These are phyloP conservation scores for Rosa chinensis DNA, from an alignment of 306 rosid genomes.

Conservation along the genomic window DNA sequence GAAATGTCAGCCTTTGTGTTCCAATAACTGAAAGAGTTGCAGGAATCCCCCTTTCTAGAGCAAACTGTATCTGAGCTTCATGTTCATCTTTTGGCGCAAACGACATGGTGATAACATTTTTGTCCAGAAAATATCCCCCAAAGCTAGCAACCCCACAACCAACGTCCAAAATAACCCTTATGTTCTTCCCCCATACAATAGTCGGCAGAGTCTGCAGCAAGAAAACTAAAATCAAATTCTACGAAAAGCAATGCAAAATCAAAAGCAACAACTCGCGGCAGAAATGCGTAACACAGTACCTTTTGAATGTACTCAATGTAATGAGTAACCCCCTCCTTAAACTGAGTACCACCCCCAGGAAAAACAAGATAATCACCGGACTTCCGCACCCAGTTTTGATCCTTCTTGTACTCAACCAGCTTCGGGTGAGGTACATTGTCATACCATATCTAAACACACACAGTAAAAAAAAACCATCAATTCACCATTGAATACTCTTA, in stretches of 20 bases:
- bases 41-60: conserved; percentile 97
- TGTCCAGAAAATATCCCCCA: conserved; percentile 83
- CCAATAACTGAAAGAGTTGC: conserved; percentile 93
- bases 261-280: background rate
- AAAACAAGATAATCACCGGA: conserved; percentile 71
- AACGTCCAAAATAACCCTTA: conserved; percentile 82
- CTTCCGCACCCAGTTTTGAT: conserved; percentile 83
- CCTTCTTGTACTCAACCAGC: conserved; percentile 96
- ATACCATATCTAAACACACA: conserved; percentile 62
- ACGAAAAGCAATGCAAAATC: background rate
- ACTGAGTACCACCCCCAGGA: conserved; percentile 98
- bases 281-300: conserved; percentile 32
- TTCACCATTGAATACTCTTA: background rate
- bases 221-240: conserved; percentile 10
- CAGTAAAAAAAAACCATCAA: background rate
- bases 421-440: conserved; percentile 86
- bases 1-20: conserved; percentile 78
- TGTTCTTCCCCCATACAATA: conserved; percentile 74
- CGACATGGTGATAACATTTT: conserved; percentile 83
- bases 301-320: conserved; percentile 59
- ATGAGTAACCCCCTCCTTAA: conserved; percentile 81
- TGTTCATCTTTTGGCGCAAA: conserved; percentile 99
- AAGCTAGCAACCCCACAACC: conserved; percentile 99
- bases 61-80: conserved; percentile 99
- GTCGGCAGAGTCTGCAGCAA: conserved; percentile 48